Conservation (phyloP, 108 stramenopile species). For the Skeletonema marinoi region DNA sequence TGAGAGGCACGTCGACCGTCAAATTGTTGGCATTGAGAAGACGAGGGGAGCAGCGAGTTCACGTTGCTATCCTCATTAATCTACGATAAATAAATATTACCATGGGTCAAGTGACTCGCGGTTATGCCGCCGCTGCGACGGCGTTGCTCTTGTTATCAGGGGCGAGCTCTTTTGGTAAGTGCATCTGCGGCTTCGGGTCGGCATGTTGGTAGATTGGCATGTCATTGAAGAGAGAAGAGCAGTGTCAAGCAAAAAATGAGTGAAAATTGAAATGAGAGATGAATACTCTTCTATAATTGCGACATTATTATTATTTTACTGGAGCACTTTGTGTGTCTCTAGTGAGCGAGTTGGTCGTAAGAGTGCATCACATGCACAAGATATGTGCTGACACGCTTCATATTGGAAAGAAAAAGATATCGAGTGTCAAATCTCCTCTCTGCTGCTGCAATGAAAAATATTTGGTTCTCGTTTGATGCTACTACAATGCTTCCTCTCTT, state of each 20-base stretch:
- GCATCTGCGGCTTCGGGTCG: neutral
- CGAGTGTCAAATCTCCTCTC: neutral
- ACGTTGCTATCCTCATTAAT: neutral
- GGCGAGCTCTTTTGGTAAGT: slow-evolving; percentile 43
- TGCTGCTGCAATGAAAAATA: neutral
- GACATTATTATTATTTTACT: neutral
- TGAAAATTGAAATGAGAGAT: neutral
- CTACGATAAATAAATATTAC: slow-evolving; percentile 11
- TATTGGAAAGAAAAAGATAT: neutral
- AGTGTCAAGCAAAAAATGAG: neutral
- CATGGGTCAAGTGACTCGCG: slow-evolving; percentile 27
- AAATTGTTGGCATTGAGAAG: neutral
- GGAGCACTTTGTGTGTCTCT: neutral
- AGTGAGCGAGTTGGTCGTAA: neutral
- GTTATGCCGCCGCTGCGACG: slow-evolving; percentile 40
- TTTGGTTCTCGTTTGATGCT: neutral
- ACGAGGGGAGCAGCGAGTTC: neutral
- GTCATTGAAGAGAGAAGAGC: neutral
- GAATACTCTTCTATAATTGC: neutral
- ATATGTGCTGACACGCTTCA: neutral
- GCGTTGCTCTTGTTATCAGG: slow-evolving; percentile 37
- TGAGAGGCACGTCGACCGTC: neutral
- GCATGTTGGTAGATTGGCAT: neutral
- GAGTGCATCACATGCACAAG: neutral
- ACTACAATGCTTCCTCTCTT: neutral